Conservation (phyloP, 2,329 filamentous ascomycete species). For the Beauveria varroae region DNA sequence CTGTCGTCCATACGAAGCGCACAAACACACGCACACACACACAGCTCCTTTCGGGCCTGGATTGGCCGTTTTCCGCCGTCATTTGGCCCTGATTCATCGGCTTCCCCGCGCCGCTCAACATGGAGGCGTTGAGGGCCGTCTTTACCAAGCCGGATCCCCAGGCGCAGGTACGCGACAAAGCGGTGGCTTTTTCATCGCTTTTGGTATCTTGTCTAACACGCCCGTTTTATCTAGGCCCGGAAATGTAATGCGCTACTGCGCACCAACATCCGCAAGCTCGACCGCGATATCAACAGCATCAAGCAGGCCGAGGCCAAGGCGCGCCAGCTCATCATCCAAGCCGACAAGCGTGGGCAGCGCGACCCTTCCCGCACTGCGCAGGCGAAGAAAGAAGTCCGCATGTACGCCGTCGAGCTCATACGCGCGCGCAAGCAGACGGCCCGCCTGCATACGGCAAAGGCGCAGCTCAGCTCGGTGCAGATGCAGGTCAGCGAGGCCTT, state of each 20-base stretch:
- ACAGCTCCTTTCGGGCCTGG: not conserved
- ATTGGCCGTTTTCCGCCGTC: not conserved
- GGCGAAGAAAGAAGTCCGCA: slow-evolving; percentile 73
- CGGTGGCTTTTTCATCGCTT: not conserved
- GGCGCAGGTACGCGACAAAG: slow-evolving; percentile 60
- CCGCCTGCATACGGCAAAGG: slow-evolving; percentile 77
- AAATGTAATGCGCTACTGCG: slow-evolving; percentile 93
- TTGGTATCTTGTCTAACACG: not conserved
- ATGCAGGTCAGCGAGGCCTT: slow-evolving; percentile 99
- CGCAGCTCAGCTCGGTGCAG: slow-evolving; percentile 84
- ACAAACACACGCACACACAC: not conserved
- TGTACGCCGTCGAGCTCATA: slow-evolving; percentile 82
- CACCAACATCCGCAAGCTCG: slow-evolving; percentile 83
- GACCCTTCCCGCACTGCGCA: slow-evolving; percentile 74
- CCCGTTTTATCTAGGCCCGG: slow-evolving; percentile 55
- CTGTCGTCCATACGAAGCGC: not conserved
- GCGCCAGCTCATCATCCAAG: slow-evolving; percentile 74
- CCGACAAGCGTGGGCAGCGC: slow-evolving; percentile 71
- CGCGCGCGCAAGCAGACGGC: slow-evolving; percentile 67
- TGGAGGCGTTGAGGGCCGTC: slow-evolving; percentile 81
- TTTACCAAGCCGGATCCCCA: slow-evolving; percentile 91
- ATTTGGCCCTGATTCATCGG: slow-evolving; percentile 2
- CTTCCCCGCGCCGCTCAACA: slow-evolving; percentile 30
- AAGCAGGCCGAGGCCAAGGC: slow-evolving; percentile 78
- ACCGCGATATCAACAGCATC: slow-evolving; percentile 79